Evolutionary conservation across 805 yeast genomes (phyloP), one percentile per base, ranked within the genome.

Genomic region (Peterozyma toletana): DNA sequence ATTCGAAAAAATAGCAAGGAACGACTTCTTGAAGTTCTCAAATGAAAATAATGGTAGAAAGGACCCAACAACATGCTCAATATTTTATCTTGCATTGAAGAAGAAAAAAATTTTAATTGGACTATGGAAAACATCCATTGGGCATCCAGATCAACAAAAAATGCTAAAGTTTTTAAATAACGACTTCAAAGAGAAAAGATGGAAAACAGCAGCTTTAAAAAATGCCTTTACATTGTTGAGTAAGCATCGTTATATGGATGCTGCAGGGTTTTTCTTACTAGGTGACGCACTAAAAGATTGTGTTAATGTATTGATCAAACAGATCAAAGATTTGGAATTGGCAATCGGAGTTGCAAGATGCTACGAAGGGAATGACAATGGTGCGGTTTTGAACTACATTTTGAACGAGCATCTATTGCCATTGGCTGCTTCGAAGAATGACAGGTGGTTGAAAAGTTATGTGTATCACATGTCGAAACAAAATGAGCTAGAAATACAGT

Each of bases 171-270:
- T 91, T 53, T 66, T 91, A 52, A 67, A 70, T 16, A 83, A 90
- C 57, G 93, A 93, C 56, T 91, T 90, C 59, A 63, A 66, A 4
- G 77, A 80, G 43, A 71, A 73, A 13, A 68, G 96, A 41, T 90
- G 97, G 96, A 77, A 70, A 52, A 71, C 86, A 0, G 96, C 97
- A 1, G 97, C 98, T 0, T 62, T 80, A 53, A 93, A 93, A 55
- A 91, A 91, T 63, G 98, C 98, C 0, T 91, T 78, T 68, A 98
- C 87, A 0, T 65, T 91, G 37, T 60, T 93, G 50, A 86, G 97
- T 48, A 88, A 88, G 55, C 99, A 90, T 60, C 67, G 98, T 36
- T 86, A 74, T 55, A 65, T 75, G 58, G 95, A 89, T 60, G 95
- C 97, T 0, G 96, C 97, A 0, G 80, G 83, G 17, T 90, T 93